Conservation (phyloP, 1,139 yeast species). For the Protomyces inundatus region DNA sequence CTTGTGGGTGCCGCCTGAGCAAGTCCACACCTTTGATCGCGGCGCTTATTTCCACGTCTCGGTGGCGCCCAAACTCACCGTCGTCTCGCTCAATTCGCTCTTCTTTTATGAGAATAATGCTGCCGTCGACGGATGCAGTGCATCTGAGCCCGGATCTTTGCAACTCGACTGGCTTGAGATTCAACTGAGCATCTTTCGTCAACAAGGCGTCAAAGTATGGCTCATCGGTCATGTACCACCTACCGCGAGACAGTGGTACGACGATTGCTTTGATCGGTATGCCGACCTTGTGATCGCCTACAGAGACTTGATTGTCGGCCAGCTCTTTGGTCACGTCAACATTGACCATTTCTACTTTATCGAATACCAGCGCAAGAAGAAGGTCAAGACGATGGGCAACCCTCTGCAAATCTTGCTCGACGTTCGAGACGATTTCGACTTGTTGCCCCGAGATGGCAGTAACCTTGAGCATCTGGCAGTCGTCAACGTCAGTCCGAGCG, state of each 20-base stretch:
- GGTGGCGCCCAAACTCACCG: conserved; percentile 74
- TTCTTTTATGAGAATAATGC: conserved; percentile 74
- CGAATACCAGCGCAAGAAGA: conserved; percentile 48
- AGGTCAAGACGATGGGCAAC: conserved; percentile 38
- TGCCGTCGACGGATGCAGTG: conserved; percentile 72
- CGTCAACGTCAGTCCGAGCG: conserved; percentile 65
- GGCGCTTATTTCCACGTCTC: conserved; percentile 73
- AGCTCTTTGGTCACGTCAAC: conserved; percentile 84
- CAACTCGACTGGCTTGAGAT: conserved; percentile 73
- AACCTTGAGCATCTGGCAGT: conserved; percentile 56
- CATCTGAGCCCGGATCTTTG: conserved; percentile 72
- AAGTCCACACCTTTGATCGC: conserved; percentile 64
- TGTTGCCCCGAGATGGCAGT: conserved; percentile 28
- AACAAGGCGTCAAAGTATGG: conserved; percentile 80
- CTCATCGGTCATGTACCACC: conserved; percentile 86
- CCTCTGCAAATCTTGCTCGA: conserved; percentile 33
- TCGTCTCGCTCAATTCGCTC: conserved; percentile 69
- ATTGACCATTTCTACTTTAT: conserved; percentile 76
- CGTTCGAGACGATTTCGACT: conserved; percentile 27
- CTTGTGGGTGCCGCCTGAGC: conserved; percentile 68
- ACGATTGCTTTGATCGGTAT: conserved; percentile 65
- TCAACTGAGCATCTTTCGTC: conserved; percentile 64
- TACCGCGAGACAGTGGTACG: conserved; percentile 66
- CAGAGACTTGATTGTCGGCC: conserved; percentile 76
- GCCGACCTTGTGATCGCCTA: conserved; percentile 75